Base-by-base conservation (phyloP, 306 rosid species). In the Prunus armeniaca region DNA sequence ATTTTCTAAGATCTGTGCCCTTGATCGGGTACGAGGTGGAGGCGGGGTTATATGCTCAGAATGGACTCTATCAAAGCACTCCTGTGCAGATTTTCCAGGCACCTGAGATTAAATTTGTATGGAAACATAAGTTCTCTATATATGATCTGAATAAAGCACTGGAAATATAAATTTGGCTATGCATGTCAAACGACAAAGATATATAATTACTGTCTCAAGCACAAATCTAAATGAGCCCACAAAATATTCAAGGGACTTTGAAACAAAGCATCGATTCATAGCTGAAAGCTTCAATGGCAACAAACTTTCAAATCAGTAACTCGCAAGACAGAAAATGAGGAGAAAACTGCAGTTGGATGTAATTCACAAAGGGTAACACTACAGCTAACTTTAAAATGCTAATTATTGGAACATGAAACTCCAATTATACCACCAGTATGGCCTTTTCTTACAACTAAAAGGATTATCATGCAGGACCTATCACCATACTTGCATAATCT, bases 21-120 rank as follows among this genome's bases (percentile, higher is more conserved):
- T 88, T 20, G 88, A 90, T 61, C 86, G 88, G 66, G 87, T 89
- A 49, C 43, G 89, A 55, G 76, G 51, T 72, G 83, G 91, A 73
- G 84, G 93, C 17, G 98, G 98, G 43, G 98, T 91, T 63, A 58
- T 52, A 71, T 69, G 79, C 71, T 89, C 89, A 25, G 78, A 58
- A 76, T 94, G 87, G 64, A 92, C 80, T 78, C 88, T 92, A 78
- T 94, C 88, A 74, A 94, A 94, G 87, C 98, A 94, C 19, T 94
- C 98, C 81, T 92, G 96, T 76, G 89, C 92, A 75, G 95, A 85
- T 82, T 95, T 95, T 79, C 96, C 97, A 3, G 95, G 93, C 51
- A 92, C 98, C 98, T 92, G 82, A 69, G 67, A 74, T 56, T 69
- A 47, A 82, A 54, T 88, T 82, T 83, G 71, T 10, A 57, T 12